These are phyloP conservation scores for Zymoseptoria tritici DNA, from an alignment of 2,329 filamentous ascomycete species.

Conservation along the genomic window DNA sequence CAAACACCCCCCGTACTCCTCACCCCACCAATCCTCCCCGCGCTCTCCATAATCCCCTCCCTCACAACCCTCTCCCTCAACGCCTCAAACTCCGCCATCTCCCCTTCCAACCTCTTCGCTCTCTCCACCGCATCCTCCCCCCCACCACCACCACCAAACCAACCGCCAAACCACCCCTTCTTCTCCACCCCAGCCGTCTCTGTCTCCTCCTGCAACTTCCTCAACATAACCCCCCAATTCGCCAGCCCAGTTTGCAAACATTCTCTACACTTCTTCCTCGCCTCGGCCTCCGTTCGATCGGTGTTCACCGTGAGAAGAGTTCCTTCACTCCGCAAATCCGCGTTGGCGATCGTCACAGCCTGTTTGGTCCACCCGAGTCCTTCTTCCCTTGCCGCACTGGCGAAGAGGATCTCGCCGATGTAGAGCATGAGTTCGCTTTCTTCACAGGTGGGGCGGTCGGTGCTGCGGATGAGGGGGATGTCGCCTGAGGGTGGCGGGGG, in stretches of 20 bases:
- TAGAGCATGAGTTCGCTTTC: constrained; percentile 82
- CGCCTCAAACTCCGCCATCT: constrained; percentile 15
- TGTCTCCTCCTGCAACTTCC: constrained; percentile 42
- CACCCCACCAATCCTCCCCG: constrained; percentile 17
- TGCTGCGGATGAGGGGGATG: constrained; percentile 54
- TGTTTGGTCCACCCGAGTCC: constrained; percentile 87
- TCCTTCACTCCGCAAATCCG: constrained; percentile 27
- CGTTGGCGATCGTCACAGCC: constrained; percentile 71
- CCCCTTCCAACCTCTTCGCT: constrained; percentile 16
- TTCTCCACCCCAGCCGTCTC: background rate
- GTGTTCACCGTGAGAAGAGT: background rate
- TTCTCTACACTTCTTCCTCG: constrained; percentile 56
- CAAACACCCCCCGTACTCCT: constrained; percentile 16
- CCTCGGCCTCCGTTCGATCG: constrained; percentile 4
- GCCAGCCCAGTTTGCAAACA: constrained; percentile 69
- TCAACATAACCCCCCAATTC: constrained; percentile 80
- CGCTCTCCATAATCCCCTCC: constrained; percentile 16
- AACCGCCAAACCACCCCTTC: constrained; percentile 18
- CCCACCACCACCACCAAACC: constrained; percentile 15
- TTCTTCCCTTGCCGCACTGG: constrained; percentile 43
- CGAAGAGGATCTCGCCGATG: constrained; percentile 88
- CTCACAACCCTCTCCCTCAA: constrained; percentile 18
- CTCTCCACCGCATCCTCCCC: constrained; percentile 12
- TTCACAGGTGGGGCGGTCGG: constrained; percentile 57
- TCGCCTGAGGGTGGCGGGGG: constrained; percentile 63